A percentile compares a stretch with the other conserved stretches of the same genome.
phyloP scores from a whole-genome alignment of 2,329 filamentous ascomycete genomes.

The Claviceps sp. region DNA sequence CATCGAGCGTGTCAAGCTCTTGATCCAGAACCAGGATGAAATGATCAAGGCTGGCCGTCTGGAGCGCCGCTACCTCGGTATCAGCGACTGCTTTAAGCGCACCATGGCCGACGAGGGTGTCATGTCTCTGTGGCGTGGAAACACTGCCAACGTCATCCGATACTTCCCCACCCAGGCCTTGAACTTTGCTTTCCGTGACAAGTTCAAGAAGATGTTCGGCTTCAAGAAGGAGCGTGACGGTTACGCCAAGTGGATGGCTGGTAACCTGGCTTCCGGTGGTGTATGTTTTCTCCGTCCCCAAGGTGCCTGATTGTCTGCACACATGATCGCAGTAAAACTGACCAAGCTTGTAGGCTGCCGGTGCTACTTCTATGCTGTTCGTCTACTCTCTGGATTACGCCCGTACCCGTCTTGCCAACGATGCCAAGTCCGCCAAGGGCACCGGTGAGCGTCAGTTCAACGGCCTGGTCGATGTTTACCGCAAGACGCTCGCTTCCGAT shows the following conservation, averaged over 20 bases:
- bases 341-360: conserved; percentile 52
- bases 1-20: conserved; percentile 99
- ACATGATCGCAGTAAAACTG: conserved; percentile 1
- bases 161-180: conserved; percentile 99
- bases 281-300: conserved; percentile 40
- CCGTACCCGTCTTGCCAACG: conserved; percentile 99
- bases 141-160: conserved; percentile 99
- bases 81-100: conserved; percentile 88
- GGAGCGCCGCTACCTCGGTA: conserved; percentile 91
- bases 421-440: conserved; percentile 95
- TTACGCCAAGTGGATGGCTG: conserved; percentile 97
- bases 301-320: background rate
- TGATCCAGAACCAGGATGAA: conserved; percentile 99
- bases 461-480: conserved; percentile 98
- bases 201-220: conserved; percentile 99
- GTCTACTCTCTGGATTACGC: conserved; percentile 99
- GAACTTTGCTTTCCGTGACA: conserved; percentile 99
- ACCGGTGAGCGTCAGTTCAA: conserved; percentile 99
- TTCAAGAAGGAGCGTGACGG: conserved; percentile 99
- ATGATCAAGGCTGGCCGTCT: conserved; percentile 99
- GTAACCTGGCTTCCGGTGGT: conserved; percentile 99
- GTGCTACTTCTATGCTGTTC: conserved; percentile 99
- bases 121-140: conserved; percentile 95
- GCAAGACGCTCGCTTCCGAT: conserved; percentile 97
- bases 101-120: conserved; percentile 86